These are phyloP conservation scores for Fusarium guadeloupense DNA, from an alignment of 2,329 filamentous ascomycete genomes.

Conservation along the genomic window DNA sequence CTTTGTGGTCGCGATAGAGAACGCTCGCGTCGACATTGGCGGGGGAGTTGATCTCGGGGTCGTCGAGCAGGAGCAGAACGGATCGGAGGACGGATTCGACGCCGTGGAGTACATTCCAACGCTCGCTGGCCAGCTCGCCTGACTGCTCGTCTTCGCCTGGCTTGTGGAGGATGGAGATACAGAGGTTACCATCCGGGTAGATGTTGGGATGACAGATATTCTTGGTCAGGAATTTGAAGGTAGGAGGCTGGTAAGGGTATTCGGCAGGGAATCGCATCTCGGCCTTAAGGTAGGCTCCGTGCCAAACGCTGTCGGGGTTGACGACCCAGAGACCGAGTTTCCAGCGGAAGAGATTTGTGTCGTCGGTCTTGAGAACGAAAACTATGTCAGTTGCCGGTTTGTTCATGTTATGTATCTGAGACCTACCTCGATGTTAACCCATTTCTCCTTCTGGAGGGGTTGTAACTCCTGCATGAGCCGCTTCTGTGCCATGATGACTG, in stretches of 20 bases:
- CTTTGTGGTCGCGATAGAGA: conserved; percentile 78
- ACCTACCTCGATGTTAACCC: conserved; percentile 87
- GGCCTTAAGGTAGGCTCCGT: conserved; percentile 91
- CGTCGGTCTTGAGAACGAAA: conserved; percentile 66
- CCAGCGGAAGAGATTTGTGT: conserved; percentile 89
- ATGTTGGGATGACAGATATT: conserved; percentile 94
- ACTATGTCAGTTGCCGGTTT: conserved; percentile 10
- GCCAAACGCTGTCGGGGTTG: conserved; percentile 90
- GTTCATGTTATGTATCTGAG: background rate
- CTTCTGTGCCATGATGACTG: conserved; percentile 64
- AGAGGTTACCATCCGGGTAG: conserved; percentile 88
- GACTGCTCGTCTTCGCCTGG: conserved; percentile 94
- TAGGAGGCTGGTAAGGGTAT: conserved; percentile 89
- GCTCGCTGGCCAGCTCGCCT: conserved; percentile 87
- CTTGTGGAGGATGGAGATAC: conserved; percentile 94
- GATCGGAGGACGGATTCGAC: conserved; percentile 95
- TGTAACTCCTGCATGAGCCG: conserved; percentile 91
- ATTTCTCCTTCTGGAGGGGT: conserved; percentile 85
- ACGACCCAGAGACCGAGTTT: conserved; percentile 88
- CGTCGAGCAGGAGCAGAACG: conserved; percentile 89
- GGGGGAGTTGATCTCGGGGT: conserved; percentile 91
- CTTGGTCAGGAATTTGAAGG: conserved; percentile 80
- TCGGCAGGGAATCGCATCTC: conserved; percentile 88
- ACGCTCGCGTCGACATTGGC: conserved; percentile 95
- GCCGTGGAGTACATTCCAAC: conserved; percentile 93